phyloP scores from a whole-genome alignment of 768 basidiomycete species.

The Pleurotus sapidus region DNA sequence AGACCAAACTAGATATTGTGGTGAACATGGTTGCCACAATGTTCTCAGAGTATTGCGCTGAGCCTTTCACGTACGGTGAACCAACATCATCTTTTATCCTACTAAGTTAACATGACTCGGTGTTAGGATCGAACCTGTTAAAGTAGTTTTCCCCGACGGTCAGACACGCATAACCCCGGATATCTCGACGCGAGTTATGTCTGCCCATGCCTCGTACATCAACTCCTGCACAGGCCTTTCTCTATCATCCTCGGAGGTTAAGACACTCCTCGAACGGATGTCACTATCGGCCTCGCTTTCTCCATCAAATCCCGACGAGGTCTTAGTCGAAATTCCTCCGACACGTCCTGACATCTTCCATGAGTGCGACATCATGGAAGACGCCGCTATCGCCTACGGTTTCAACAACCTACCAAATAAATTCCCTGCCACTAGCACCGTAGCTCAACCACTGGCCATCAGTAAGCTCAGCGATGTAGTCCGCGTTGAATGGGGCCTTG shows the following conservation, averaged over 20 bases:
- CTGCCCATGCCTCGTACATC: slow-evolving; percentile 85
- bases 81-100: neutral
- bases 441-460: slow-evolving; percentile 87
- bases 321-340: slow-evolving; percentile 80
- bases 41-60: slow-evolving; percentile 95
- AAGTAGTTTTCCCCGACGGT: slow-evolving; percentile 77
- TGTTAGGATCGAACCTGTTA: slow-evolving; percentile 88
- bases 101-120: neutral
- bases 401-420: slow-evolving; percentile 94
- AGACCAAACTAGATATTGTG: slow-evolving; percentile 95
- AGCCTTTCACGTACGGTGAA: slow-evolving; percentile 81
- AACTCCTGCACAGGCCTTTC: slow-evolving; percentile 92
- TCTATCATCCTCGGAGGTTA: slow-evolving; percentile 63
- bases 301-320: slow-evolving; percentile 55
- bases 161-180: slow-evolving; percentile 76
- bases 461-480: slow-evolving; percentile 90
- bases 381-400: slow-evolving; percentile 95
- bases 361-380: slow-evolving; percentile 98
- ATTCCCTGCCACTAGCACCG: slow-evolving; percentile 92
- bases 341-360: slow-evolving; percentile 98
- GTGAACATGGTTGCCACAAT: slow-evolving; percentile 94
- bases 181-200: slow-evolving; percentile 66
- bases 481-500: slow-evolving; percentile 87
- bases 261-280: slow-evolving; percentile 81
- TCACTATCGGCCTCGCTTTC: slow-evolving; percentile 60